phyloP scores from a whole-genome alignment of 2,329 filamentous ascomycete species.

The Fusarium sp. region DNA sequence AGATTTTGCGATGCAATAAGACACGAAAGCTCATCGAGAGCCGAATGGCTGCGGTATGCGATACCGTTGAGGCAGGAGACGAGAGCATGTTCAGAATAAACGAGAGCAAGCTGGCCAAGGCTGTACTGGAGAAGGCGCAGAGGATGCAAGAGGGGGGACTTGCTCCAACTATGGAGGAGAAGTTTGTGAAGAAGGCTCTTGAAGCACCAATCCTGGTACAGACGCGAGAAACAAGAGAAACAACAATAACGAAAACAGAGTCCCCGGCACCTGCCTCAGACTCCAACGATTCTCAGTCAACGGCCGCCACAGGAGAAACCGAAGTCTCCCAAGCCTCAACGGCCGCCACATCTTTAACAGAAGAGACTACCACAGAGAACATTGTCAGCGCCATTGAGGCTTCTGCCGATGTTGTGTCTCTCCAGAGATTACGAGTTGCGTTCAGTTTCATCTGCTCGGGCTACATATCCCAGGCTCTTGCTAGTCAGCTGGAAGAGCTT shows the following conservation, averaged over 20 bases:
- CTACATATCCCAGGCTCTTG: conserved; percentile 65
- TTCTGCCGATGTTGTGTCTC: conserved; percentile 60
- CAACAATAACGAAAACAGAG: conserved; percentile 20
- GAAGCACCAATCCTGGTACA: conserved; percentile 80
- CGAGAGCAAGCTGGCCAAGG: conserved; percentile 73
- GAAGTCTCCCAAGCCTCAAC: conserved; percentile 58
- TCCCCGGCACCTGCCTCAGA: conserved; percentile 41
- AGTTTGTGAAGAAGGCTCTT: conserved; percentile 79
- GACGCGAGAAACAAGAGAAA: conserved; percentile 60
- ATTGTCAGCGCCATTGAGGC: conserved; percentile 58
- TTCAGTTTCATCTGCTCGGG: conserved; percentile 72
- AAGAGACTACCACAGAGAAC: conserved; percentile 48
- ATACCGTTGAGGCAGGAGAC: conserved; percentile 83
- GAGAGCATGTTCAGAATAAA: conserved; percentile 88
- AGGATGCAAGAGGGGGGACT: conserved; percentile 73
- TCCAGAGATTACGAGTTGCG: conserved; percentile 73
- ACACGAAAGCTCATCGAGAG: conserved; percentile 66
- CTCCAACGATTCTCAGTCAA: conserved; percentile 57
- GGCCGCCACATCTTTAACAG: conserved; percentile 57
- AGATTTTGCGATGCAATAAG: conserved; percentile 63
- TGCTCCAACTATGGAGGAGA: conserved; percentile 85
- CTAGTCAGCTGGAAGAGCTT: conserved; percentile 54
- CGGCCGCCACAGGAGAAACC: conserved; percentile 51
- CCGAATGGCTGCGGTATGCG: conserved; percentile 78
- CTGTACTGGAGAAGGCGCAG: conserved; percentile 77